A percentile compares a stretch with the other conserved stretches of the same genome.
phyloP scores from a whole-genome alignment of 495 filamentous ascomycete species.

The Talaromyces proteolyticus region DNA sequence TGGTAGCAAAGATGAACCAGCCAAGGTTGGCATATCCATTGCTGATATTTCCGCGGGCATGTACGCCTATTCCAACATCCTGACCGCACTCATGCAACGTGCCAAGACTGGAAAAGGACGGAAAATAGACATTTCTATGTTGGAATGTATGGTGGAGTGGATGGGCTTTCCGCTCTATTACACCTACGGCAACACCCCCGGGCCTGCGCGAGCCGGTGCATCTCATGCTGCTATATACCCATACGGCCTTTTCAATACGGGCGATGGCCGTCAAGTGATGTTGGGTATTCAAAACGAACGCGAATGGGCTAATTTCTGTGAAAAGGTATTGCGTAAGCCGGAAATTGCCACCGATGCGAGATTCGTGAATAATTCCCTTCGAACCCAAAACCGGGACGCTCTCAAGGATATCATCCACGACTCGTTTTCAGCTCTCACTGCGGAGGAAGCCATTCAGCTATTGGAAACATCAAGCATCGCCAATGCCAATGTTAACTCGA shows the following conservation, averaged over 20 bases:
- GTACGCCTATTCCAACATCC: constrained; percentile 45
- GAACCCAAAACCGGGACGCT: constrained; percentile 24
- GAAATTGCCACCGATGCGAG: constrained; percentile 24
- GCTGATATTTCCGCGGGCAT: constrained; percentile 46
- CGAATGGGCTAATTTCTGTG: constrained; percentile 44
- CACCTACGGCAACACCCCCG: constrained; percentile 29
- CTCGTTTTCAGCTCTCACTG: constrained; percentile 20
- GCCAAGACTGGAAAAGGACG: constrained; percentile 34
- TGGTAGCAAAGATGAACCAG: constrained; percentile 37
- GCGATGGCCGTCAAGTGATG: constrained; percentile 42
- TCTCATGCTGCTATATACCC: constrained; percentile 47
- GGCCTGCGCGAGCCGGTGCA: constrained; percentile 35
- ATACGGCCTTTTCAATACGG: constrained; percentile 46
- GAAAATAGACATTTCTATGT: constrained; percentile 46
- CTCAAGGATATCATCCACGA: constrained; percentile 25
- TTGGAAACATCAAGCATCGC: constrained; percentile 34
- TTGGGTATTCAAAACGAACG: constrained; percentile 48
- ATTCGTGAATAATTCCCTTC: constrained; percentile 29
- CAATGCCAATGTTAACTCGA: constrained; percentile 45
- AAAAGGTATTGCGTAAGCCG: constrained; percentile 23
- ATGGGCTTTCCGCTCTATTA: constrained; percentile 52
- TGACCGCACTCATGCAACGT: constrained; percentile 42
- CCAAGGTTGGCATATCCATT: constrained; percentile 46
- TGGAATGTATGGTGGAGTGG: constrained; percentile 51
- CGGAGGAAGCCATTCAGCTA: constrained; percentile 20